Evolutionary conservation across 495 filamentous ascomycete genomes (phyloP), one percentile per base, ranked within the genome.

Genomic region (Polyplosphaeria fusca): DNA sequence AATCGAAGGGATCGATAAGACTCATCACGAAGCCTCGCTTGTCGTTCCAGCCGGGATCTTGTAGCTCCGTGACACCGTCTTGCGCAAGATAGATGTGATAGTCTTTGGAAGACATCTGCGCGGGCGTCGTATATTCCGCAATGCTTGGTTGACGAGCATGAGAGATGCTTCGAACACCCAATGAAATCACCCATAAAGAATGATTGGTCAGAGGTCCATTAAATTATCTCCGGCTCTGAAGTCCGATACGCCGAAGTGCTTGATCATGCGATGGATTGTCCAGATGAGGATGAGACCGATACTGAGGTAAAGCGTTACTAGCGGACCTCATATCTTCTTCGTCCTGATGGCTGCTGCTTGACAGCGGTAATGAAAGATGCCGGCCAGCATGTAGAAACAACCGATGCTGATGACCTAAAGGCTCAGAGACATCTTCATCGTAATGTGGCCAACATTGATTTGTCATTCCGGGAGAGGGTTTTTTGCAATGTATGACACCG

Each of bases 161-260:
- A 86, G 68, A 11, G 67, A 66, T 0, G 76, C 77, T 67, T 89
- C 86, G 57, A 88, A 88, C 28, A 89, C 73, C 70, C 80, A 89
- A 65, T 88, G 87, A 66, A 81, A 87, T 79, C 81, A 85, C 66
- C 89, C 86, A 47, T 85, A 79, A 23, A 80, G 78, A 40, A 86
- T 47, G 28, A 86, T 69, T 0, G 82, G 80, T 28, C 75, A 81
- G 42, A 78, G 65, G 4, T 75, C 45, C 43, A 14, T 38, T 5
- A 35, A 37, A 1, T n/a, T 24, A 14, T 52, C n/a, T 4, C 4
- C 7, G 4, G n/a, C 35, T 2, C 20, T n/a, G 11, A 38, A 22
- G 13, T 52, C 42, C 64, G 66, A 68, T 53, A 72, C 28, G 59
- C 70, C 64, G 48, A 66, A 73, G 44, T 79, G 86, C 58, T 88